Evolutionary conservation across 805 yeast species (phyloP), one percentile per base, ranked within the genome.

Genomic region (Groenewaldozyma salmanticensis): DNA sequence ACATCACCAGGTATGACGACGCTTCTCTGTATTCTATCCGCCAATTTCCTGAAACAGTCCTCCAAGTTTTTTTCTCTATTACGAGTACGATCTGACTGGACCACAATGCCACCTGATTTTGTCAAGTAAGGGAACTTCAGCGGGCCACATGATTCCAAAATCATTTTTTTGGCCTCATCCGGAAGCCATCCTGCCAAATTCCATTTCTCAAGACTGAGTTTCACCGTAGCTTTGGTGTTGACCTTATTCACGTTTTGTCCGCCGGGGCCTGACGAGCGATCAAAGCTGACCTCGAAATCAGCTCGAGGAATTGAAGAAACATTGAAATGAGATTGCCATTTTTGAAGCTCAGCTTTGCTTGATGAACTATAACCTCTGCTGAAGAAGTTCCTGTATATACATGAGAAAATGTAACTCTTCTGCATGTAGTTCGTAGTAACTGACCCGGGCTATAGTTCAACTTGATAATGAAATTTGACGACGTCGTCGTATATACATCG

Each of bases 161-260:
- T 47, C 21, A 58, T 31, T 27, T 74, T 79, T 39, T 68, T 58
- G 1, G 79, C 61, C 3, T 69, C 68, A 3, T 42, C 45, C 1
- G 92, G 90, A 3, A 82, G 67, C 87, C 88, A 81, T 4, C 52
- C 44, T 1, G 71, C 70, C 1, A 52, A 47, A 2, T 67, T 58
- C 71, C 84, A 70, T 27, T 65, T 56, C 4, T 58, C 58, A 0
- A 66, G 57, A 5, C 55, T 59, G 42, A 79, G 51, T 4, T 72
- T 62, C 16, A 84, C 54, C 0, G 84, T 77, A 5, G 87, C 84
- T 52, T 83, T 79, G 1, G 82, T 70, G 22, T 64, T 68, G 42
- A 62, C 66, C 51, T 84, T 84, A 58, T 84, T 84, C 7, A 85
- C 94, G 53, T 85, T 80, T 51, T 84, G 94, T 0, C 95, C 95